Evolutionary conservation across 1,284 basidiomycete species (phyloP).

Genomic region (Trichosporon sp.): DNA sequence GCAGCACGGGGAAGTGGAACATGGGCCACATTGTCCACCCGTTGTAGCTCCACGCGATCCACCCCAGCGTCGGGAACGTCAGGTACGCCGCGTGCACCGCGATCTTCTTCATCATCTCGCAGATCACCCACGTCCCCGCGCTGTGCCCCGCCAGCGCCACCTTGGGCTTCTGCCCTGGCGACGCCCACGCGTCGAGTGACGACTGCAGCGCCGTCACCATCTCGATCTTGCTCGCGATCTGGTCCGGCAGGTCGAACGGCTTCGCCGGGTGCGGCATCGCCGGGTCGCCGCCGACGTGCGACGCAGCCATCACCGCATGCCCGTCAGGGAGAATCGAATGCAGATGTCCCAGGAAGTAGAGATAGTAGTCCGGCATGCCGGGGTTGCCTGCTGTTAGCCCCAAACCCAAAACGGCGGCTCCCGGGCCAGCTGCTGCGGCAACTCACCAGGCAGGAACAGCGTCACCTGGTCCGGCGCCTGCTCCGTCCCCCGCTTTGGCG

Average conservation of each 20-base stretch:
- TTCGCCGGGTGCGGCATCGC: slow-evolving; percentile 19
- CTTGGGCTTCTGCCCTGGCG: slow-evolving; percentile 12
- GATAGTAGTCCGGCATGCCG: slow-evolving; percentile 48
- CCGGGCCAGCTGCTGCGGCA: too few relatives aligned
- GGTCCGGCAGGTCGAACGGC: slow-evolving; percentile 34
- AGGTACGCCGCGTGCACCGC: slow-evolving; percentile 30
- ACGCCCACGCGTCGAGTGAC: slow-evolving; percentile 31
- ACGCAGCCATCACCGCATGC: slow-evolving; percentile 43
- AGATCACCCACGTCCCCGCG: slow-evolving; percentile 42
- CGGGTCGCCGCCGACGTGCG: slow-evolving; percentile 46
- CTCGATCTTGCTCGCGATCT: slow-evolving; percentile 45
- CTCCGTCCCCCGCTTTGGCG: slow-evolving; percentile 18
- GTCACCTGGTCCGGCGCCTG: slow-evolving; percentile 27
- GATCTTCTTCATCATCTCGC: slow-evolving; percentile 36
- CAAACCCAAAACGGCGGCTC: neutral
- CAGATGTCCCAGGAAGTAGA: slow-evolving; percentile 41
- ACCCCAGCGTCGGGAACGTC: slow-evolving; percentile 43
- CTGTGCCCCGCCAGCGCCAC: slow-evolving; percentile 45
- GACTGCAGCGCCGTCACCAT: slow-evolving; percentile 27
- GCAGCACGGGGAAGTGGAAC: slow-evolving; percentile 35
- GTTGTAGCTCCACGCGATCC: slow-evolving; percentile 43
- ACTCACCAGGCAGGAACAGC: slow-evolving; percentile 40
- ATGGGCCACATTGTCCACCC: slow-evolving; percentile 46
- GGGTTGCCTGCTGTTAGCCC: slow-evolving; percentile 42
- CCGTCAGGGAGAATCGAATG: slow-evolving; percentile 36